Evolutionary conservation across 768 basidiomycete species (phyloP).

Genomic region (Pulveroboletus ravenelii): DNA sequence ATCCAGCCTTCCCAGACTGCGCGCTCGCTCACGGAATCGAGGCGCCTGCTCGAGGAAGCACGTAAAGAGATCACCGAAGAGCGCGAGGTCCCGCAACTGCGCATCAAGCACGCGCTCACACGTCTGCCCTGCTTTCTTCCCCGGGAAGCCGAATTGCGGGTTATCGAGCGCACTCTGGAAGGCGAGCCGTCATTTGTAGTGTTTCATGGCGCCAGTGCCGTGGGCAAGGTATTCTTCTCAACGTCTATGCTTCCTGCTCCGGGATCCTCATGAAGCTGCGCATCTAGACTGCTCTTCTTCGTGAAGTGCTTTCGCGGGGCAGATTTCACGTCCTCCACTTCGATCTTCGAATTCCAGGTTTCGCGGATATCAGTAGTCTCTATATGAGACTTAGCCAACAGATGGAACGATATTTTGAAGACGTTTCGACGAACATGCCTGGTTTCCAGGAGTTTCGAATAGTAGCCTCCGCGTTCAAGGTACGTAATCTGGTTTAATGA

Average conservation of each 20-base stretch:
- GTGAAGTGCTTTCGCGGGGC: constrained; percentile 67
- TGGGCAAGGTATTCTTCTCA: constrained; percentile 59
- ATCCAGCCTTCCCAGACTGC: constrained; percentile 72
- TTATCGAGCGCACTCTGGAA: constrained; percentile 60
- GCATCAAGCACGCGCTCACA: constrained; percentile 73
- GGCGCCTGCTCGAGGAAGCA: constrained; percentile 70
- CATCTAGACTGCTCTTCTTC: constrained; percentile 65
- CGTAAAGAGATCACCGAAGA: constrained; percentile 69
- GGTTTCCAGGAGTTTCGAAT: constrained; percentile 72
- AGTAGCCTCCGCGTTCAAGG: constrained; percentile 79
- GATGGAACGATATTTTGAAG: constrained; percentile 77
- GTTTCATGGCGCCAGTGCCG: constrained; percentile 74
- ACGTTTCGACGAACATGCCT: constrained; percentile 49
- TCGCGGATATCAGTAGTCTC: constrained; percentile 74
- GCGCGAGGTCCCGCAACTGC: constrained; percentile 59
- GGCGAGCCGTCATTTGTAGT: constrained; percentile 75
- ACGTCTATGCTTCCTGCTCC: background rate
- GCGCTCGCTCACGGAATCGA: constrained; percentile 75
- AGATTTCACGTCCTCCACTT: constrained; percentile 79
- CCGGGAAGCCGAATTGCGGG: constrained; percentile 59
- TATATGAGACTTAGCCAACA: constrained; percentile 74
- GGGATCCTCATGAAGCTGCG: background rate
- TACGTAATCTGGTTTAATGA: constrained; percentile 18
- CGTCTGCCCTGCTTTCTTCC: constrained; percentile 71
- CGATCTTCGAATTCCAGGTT: constrained; percentile 79